Evolutionary conservation across 1,284 basidiomycete genomes (phyloP), one percentile per base, ranked within the genome.

Genomic region (Waitea zeae): DNA sequence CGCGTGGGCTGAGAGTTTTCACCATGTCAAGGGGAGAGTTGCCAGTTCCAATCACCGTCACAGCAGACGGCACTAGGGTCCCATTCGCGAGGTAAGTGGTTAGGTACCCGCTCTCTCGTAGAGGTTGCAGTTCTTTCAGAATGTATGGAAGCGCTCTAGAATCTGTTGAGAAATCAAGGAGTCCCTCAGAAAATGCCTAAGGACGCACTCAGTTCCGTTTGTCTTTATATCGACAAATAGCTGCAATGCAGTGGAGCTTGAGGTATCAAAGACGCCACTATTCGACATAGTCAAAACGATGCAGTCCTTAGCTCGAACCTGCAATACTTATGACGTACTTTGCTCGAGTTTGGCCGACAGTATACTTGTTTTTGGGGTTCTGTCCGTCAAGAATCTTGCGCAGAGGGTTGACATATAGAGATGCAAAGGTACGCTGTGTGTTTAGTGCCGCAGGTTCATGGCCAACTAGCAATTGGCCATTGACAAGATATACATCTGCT

Each of bases 221-320:
- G 62, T 66, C 46, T 69, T 70, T 46, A 69, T 60, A 36, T 68
- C 65, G 5, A 69, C 53, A 6, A 69, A 46, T 14, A 69, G 49
- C 34, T 69, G 64, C 20, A 70, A 45, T 5, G 64, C 44, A 9
- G 47, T 54, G 20, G 42, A 46, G 20, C 58, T 50, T 0, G 61
- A 49, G 17, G 56, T 67, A 43, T 69, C 67, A 41, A 62, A 68
- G 1, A 67, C 56, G 13, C 65, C 66, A 32, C 53, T 50, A 51
- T 53, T 32, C 14, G 26, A 20, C 28, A 31, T 14, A 40, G 34
- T 18, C 18, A 15, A 26, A 32, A 32, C 9, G 20, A 29, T 6
- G 35, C 17, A 26, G n/a, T n/a, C n/a, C n/a, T n/a, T n/a, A n/a
- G n/a, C n/a, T n/a, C n/a, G n/a, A n/a, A n/a, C n/a, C n/a, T n/a